Evolutionary conservation across 345 rosid species (phyloP).

Genomic region (Theobroma cacao): DNA sequence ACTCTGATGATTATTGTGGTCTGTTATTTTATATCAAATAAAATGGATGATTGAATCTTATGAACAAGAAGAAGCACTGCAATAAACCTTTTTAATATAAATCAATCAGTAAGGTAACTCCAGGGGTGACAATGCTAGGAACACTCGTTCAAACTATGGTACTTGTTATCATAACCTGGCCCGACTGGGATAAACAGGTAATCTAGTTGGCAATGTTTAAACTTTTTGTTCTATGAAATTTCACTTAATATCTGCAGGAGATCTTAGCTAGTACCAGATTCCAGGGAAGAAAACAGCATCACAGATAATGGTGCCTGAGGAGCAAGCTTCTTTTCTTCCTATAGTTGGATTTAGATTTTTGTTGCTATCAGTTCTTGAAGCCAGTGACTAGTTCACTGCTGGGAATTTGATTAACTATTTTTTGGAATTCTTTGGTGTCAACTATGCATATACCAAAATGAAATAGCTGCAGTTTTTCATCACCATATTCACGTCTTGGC

Average conservation of each 20-base stretch:
- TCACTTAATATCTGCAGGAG: conserved; percentile 7
- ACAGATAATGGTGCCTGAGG: neutral
- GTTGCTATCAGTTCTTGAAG: neutral
- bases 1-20: no score
- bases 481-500: neutral
- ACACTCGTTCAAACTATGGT: conserved; percentile 59
- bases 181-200: conserved; percentile 87
- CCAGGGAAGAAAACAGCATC: neutral
- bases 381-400: neutral
- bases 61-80: no score
- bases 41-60: no score
- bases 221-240: neutral
- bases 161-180: conserved; percentile 52
- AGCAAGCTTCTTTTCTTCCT: neutral
- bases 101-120: no score
- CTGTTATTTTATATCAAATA: no score
- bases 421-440: neutral
- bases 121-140: no score
- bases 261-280: neutral
- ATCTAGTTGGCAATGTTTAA: no score
- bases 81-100: no score
- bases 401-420: neutral
- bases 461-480: neutral
- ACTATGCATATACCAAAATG: neutral
- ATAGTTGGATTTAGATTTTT: neutral